Conservation (phyloP, 495 filamentous ascomycete genomes). For the Cladorrhinum samala region DNA sequence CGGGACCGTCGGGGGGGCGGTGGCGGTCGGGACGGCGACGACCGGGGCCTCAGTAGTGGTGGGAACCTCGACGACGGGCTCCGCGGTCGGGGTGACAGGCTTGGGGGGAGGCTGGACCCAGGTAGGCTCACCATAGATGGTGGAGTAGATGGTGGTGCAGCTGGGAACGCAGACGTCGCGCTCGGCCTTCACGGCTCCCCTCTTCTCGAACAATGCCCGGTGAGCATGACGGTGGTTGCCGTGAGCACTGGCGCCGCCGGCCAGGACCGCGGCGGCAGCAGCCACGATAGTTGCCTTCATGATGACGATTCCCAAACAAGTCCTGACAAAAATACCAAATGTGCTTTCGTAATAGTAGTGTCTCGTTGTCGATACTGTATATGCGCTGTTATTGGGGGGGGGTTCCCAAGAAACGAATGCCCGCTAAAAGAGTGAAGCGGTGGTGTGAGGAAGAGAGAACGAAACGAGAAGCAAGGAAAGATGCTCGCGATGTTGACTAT, state of each 20-base stretch:
- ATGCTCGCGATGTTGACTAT: slow-evolving; percentile 47
- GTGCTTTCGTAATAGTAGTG: slow-evolving; percentile 14
- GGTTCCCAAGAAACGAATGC: slow-evolving; percentile 59
- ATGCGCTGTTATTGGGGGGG: too few species aligned
- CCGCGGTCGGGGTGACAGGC: neutral
- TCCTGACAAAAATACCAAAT: neutral
- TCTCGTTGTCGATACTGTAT: slow-evolving; percentile 27
- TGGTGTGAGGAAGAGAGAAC: slow-evolving; percentile 48
- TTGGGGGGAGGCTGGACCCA: slow-evolving; percentile 39
- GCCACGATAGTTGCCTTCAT: slow-evolving; percentile 66
- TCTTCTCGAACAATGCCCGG: slow-evolving; percentile 51
- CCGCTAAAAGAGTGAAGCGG: slow-evolving; percentile 98
- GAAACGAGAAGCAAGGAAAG: slow-evolving; percentile 41
- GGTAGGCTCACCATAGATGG: slow-evolving; percentile 53
- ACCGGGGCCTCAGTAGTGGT: slow-evolving; percentile 12
- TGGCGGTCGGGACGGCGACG: slow-evolving; percentile 20
- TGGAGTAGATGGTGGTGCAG: slow-evolving; percentile 62
- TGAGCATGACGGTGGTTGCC: slow-evolving; percentile 58
- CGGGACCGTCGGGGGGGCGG: slow-evolving; percentile 46
- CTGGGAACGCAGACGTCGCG: slow-evolving; percentile 47
- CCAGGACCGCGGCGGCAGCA: slow-evolving; percentile 60
- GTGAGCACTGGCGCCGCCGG: slow-evolving; percentile 53
- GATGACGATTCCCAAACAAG: slow-evolving; percentile 16
- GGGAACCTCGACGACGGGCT: slow-evolving; percentile 6
- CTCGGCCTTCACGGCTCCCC: slow-evolving; percentile 32